phyloP scores from a whole-genome alignment of 1,284 basidiomycete genomes.

The Leccinum laetum region DNA sequence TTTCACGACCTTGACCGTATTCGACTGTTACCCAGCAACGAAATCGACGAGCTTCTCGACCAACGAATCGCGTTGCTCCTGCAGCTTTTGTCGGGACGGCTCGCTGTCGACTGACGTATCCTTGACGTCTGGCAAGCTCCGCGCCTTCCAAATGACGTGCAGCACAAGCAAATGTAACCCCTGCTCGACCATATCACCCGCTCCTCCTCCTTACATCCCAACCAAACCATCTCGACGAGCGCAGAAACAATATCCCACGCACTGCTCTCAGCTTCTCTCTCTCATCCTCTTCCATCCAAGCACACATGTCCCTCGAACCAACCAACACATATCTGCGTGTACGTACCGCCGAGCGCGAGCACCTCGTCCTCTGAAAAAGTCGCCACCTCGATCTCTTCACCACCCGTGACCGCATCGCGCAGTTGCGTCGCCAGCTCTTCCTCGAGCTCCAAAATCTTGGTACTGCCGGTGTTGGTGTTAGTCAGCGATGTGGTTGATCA shows the following conservation, averaged over 20 bases:
- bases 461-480: slow-evolving; percentile 24
- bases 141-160: slow-evolving; percentile 86
- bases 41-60: slow-evolving; percentile 80
- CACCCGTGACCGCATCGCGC: slow-evolving; percentile 75
- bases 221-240: slow-evolving; percentile 79
- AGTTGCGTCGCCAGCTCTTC: slow-evolving; percentile 81
- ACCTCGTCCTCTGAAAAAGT: slow-evolving; percentile 87
- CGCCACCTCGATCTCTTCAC: slow-evolving; percentile 83
- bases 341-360: slow-evolving; percentile 67
- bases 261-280: slow-evolving; percentile 81
- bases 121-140: slow-evolving; percentile 45
- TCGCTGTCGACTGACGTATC: slow-evolving; percentile 58
- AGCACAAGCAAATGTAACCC: slow-evolving; percentile 77
- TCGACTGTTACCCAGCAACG: slow-evolving; percentile 82
- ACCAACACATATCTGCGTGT: slow-evolving; percentile 76
- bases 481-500: no score
- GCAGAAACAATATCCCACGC: slow-evolving; percentile 88
- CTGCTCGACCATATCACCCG: slow-evolving; percentile 83
- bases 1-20: slow-evolving; percentile 79
- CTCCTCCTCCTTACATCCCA: slow-evolving; percentile 91
- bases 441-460: slow-evolving; percentile 86
- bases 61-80: slow-evolving; percentile 64
- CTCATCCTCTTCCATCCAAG: slow-evolving; percentile 88
- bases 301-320: slow-evolving; percentile 72
- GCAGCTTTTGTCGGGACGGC: slow-evolving; percentile 51